Evolutionary conservation across 1,284 basidiomycete genomes (phyloP).

Genomic region (Moesziomyces sp.): DNA sequence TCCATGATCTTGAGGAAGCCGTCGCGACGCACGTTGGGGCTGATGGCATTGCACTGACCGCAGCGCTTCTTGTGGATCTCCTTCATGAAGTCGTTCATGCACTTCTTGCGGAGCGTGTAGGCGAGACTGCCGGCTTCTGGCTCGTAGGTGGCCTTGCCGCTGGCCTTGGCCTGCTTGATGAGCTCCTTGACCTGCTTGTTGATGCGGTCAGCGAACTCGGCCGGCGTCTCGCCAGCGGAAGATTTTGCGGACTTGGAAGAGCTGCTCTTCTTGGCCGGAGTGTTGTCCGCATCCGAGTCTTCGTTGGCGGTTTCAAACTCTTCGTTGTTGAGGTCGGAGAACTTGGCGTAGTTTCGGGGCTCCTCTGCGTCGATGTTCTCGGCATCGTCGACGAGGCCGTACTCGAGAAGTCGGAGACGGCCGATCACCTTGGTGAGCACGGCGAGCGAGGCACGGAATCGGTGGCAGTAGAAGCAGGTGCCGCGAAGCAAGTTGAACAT

Average conservation of each 20-base stretch:
- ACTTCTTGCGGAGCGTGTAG: slow-evolving; percentile 85
- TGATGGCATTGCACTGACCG: slow-evolving; percentile 81
- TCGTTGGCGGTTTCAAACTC: slow-evolving; percentile 47
- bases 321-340: slow-evolving; percentile 21
- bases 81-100: slow-evolving; percentile 86
- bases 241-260: slow-evolving; percentile 15
- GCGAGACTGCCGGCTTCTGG: slow-evolving; percentile 75
- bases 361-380: slow-evolving; percentile 72
- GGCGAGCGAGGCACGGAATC: slow-evolving; percentile 80
- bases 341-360: slow-evolving; percentile 23
- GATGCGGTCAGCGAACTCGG: slow-evolving; percentile 59
- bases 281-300: slow-evolving; percentile 58
- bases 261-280: slow-evolving; percentile 56
- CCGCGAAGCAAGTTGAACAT: slow-evolving; percentile 88
- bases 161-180: slow-evolving; percentile 71
- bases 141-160: slow-evolving; percentile 68
- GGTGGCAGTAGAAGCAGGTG: slow-evolving; percentile 95
- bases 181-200: slow-evolving; percentile 74
- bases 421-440: slow-evolving; percentile 77
- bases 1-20: slow-evolving; percentile 94
- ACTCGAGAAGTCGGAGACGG: slow-evolving; percentile 88
- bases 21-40: slow-evolving; percentile 91
- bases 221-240: slow-evolving; percentile 66
- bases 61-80: slow-evolving; percentile 77
- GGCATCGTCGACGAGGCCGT: slow-evolving; percentile 86